phyloP scores from a whole-genome alignment of 2,329 filamentous ascomycete genomes.

The Huntiella decipiens region DNA sequence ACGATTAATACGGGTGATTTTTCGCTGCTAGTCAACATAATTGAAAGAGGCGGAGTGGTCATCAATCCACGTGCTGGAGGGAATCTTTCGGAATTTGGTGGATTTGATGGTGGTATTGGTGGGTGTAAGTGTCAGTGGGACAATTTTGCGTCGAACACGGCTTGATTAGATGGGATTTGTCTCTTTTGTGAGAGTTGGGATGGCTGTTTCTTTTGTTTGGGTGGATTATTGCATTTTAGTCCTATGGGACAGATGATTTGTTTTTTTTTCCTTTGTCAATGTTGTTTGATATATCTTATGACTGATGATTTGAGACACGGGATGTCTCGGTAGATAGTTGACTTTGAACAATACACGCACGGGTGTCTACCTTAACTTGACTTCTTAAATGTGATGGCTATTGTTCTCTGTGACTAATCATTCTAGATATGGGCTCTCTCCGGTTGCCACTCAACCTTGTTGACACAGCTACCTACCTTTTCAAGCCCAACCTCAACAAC shows the following conservation, averaged over 20 bases:
- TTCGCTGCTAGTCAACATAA: conserved; percentile 28
- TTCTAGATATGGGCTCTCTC: conserved; percentile 15
- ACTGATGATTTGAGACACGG: background rate
- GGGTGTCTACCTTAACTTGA: background rate
- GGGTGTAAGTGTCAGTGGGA: conserved; percentile 44
- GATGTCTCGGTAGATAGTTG: too few species aligned
- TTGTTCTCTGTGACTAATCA: background rate
- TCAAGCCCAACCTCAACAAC: conserved; percentile 50
- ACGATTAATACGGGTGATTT: conserved; percentile 26
- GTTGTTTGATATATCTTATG: background rate
- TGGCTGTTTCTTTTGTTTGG: background rate
- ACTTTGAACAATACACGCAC: background rate
- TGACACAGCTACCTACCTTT: conserved; percentile 40
- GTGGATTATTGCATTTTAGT: background rate
- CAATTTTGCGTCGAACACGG: conserved; percentile 19
- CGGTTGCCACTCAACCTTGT: conserved; percentile 21
- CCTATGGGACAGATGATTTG: background rate
- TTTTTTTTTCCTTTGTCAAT: background rate
- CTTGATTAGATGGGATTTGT: background rate
- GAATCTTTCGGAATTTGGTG: conserved; percentile 30
- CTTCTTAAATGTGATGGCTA: background rate
- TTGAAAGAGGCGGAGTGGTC: conserved; percentile 29
- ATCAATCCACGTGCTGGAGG: conserved; percentile 29
- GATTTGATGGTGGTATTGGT: conserved; percentile 43
- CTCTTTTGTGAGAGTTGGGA: background rate